These are phyloP conservation scores for Geum urbanum DNA, from an alignment of 306 rosid species.

Conservation along the genomic window DNA sequence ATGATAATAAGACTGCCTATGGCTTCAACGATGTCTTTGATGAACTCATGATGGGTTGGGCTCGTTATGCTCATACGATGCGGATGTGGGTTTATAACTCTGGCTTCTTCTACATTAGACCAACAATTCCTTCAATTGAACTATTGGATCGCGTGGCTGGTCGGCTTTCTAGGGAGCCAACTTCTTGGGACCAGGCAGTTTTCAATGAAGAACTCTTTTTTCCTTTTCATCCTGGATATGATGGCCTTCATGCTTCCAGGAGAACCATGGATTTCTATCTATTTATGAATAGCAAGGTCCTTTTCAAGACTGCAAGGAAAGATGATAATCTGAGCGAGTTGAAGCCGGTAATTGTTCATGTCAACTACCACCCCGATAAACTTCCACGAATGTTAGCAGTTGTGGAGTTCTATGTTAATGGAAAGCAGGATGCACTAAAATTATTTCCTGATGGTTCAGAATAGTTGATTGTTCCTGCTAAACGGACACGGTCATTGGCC, in stretches of 20 bases:
- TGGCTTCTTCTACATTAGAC: constrained; percentile 88
- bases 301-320: constrained; percentile 78
- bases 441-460: constrained; percentile 85
- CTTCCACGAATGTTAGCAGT: constrained; percentile 73
- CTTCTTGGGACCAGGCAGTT: constrained; percentile 93
- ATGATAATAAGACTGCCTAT: constrained; percentile 71
- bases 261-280: constrained; percentile 85
- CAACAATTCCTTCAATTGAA: constrained; percentile 82
- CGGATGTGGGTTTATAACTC: constrained; percentile 94
- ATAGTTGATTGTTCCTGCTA: constrained; percentile 28
- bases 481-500: background rate
- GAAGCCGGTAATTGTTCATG: constrained; percentile 76
- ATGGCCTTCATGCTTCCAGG: constrained; percentile 78
- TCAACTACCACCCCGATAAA: constrained; percentile 88
- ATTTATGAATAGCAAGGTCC: constrained; percentile 87
- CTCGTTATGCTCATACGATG: constrained; percentile 84
- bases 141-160: constrained; percentile 84
- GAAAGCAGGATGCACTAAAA: constrained; percentile 66
- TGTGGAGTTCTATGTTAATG: constrained; percentile 67
- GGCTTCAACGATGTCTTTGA: constrained; percentile 74
- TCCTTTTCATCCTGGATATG: constrained; percentile 78
- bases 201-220: constrained; percentile 86
- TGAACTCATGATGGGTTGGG: constrained; percentile 91
- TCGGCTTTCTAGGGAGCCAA: constrained; percentile 56
- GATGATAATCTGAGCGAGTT: constrained; percentile 57